Percentiles rank a stretch among this genome's conserved stretches.
These are phyloP conservation scores for Backusella mclennaniae DNA, from an alignment of 192 early-diverging fungal genomes.

Conservation along the genomic window DNA sequence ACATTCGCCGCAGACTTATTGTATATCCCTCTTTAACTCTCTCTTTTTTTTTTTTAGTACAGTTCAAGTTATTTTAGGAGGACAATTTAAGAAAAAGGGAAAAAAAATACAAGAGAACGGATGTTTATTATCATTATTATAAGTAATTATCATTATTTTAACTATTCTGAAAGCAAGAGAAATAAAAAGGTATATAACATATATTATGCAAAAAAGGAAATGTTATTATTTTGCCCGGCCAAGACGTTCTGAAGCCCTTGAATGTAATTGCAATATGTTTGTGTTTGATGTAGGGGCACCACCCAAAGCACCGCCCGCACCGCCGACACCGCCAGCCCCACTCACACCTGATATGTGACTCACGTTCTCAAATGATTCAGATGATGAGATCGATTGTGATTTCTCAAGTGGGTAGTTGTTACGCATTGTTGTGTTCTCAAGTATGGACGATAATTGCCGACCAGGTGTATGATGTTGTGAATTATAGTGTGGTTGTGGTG, in stretches of 20 bases:
- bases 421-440: background rate
- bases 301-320: slow-evolving; percentile 37
- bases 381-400: slow-evolving; percentile 9
- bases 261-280: slow-evolving; percentile 16
- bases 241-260: slow-evolving; percentile 17
- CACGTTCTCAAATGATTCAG: slow-evolving; percentile 28
- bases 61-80: too few relatives aligned
- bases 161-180: background rate
- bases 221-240: slow-evolving; percentile 19
- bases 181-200: background rate
- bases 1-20: background rate
- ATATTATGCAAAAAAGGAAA: background rate
- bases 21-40: background rate
- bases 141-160: background rate
- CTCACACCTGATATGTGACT: slow-evolving; percentile 36
- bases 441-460: slow-evolving; percentile 8
- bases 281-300: slow-evolving; percentile 15
- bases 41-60: too few relatives aligned
- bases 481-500: slow-evolving; percentile 1
- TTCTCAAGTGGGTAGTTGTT: background rate
- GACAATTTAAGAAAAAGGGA: background rate
- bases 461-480: background rate
- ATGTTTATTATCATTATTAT: background rate
- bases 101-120: background rate
- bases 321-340: slow-evolving; percentile 38